These are phyloP conservation scores for Macaranga tanarius DNA, from an alignment of 441 rosid species.

Conservation along the genomic window DNA sequence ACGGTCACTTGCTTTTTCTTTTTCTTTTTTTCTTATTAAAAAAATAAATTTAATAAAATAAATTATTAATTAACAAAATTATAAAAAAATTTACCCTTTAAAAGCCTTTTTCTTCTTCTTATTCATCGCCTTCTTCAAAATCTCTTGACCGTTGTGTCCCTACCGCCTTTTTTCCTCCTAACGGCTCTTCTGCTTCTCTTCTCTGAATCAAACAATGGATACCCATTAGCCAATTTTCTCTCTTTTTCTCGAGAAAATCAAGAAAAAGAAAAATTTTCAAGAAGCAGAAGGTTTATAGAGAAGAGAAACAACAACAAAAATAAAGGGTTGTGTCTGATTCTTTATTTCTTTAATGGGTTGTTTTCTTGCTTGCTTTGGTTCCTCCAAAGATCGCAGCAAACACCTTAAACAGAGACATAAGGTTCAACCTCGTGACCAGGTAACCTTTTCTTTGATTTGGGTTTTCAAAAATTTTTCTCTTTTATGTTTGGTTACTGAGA, in stretches of 20 bases:
- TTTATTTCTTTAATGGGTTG: constrained; percentile 54
- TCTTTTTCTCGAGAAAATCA: background rate
- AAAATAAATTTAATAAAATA: background rate
- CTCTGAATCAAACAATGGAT: constrained; percentile 15
- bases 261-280: background rate
- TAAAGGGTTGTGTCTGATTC: background rate
- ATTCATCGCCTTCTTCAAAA: constrained; percentile 12
- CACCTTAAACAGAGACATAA: constrained; percentile 41
- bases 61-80: no score
- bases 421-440: constrained; percentile 46
- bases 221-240: constrained; percentile 5
- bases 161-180: constrained; percentile 10
- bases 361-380: constrained; percentile 78
- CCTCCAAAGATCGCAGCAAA: constrained; percentile 57
- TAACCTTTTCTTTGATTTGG: constrained; percentile 20
- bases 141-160: constrained; percentile 29
- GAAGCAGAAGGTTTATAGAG: background rate
- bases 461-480: background rate
- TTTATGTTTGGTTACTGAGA: constrained; percentile 6
- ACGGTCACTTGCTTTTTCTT: constrained; percentile 23
- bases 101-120: background rate
- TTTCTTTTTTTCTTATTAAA: no score
- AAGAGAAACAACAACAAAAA: no score
- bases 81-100: background rate
- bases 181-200: background rate